Percentiles rank a stretch among this genome's conserved stretches.
Conservation (phyloP, 495 filamentous ascomycete genomes). For the Parachaetomium inaequale region DNA sequence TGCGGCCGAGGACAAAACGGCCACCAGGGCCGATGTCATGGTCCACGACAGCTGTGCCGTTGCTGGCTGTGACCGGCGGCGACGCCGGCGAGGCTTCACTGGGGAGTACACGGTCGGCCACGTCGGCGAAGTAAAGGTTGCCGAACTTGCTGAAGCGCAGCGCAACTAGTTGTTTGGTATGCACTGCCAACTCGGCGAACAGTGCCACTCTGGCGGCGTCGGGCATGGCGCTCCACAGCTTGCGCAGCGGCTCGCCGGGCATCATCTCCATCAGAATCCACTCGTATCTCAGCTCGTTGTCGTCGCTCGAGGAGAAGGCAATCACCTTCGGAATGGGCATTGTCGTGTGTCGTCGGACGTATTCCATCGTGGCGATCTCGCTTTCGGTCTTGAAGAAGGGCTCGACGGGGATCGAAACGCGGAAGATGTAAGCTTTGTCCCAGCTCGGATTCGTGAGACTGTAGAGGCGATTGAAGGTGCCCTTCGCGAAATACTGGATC, state of each 20-base stretch:
- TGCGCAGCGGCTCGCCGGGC: conserved; percentile 37
- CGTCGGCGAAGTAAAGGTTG: conserved; percentile 16
- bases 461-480: conserved; percentile 18
- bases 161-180: conserved; percentile 6
- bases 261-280: conserved; percentile 49
- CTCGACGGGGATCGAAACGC: conserved; percentile 45
- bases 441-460: conserved; percentile 6
- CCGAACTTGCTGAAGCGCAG: conserved; percentile 18
- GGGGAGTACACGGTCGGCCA: conserved; percentile 5
- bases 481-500: conserved; percentile 14
- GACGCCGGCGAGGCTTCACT: no score
- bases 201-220: conserved; percentile 36
- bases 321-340: conserved; percentile 44
- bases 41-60: background rate
- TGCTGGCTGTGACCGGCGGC: background rate
- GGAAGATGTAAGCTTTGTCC: conserved; percentile 30
- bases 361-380: conserved; percentile 50
- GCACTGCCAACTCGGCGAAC: conserved; percentile 10
- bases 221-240: conserved; percentile 39
- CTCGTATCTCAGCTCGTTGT: conserved; percentile 47
- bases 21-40: conserved; percentile 8
- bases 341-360: conserved; percentile 34
- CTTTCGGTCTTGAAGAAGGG: conserved; percentile 45
- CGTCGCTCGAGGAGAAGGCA: conserved; percentile 36
- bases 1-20: conserved; percentile 15